phyloP scores from a whole-genome alignment of 108 stramenopile species.

The Cyclotella atomus region DNA sequence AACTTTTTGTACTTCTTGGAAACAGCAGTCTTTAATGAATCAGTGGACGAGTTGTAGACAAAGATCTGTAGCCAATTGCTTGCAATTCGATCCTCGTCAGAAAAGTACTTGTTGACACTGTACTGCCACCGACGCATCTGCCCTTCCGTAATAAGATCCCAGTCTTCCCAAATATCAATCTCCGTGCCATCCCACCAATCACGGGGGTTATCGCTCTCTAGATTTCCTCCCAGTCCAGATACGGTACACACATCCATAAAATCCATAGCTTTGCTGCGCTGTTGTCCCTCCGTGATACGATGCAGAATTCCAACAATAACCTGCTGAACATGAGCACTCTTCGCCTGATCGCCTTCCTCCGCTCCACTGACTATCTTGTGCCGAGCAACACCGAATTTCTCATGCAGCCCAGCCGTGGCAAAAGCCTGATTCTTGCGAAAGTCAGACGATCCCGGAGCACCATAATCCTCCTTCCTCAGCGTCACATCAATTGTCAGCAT shows the following conservation, averaged over 20 bases:
- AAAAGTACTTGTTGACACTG: neutral
- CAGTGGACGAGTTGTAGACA: neutral
- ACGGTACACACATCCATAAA: neutral
- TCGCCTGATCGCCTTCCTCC: neutral
- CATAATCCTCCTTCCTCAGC: neutral
- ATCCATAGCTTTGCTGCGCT: neutral
- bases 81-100: neutral
- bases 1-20: slow-evolving; percentile 4
- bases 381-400: neutral
- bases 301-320: neutral
- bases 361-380: neutral
- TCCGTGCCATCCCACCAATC: neutral
- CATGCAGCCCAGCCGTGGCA: neutral
- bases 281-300: neutral
- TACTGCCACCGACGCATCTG: neutral
- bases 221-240: neutral
- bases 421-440: neutral
- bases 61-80: neutral
- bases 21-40: neutral
- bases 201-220: neutral
- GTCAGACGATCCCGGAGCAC: neutral
- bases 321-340: neutral
- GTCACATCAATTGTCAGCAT: neutral
- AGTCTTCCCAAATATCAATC: neutral
- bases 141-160: neutral